Evolutionary conservation across 139 green algal species (phyloP).

Genomic region (Coccomyxa sp.): DNA sequence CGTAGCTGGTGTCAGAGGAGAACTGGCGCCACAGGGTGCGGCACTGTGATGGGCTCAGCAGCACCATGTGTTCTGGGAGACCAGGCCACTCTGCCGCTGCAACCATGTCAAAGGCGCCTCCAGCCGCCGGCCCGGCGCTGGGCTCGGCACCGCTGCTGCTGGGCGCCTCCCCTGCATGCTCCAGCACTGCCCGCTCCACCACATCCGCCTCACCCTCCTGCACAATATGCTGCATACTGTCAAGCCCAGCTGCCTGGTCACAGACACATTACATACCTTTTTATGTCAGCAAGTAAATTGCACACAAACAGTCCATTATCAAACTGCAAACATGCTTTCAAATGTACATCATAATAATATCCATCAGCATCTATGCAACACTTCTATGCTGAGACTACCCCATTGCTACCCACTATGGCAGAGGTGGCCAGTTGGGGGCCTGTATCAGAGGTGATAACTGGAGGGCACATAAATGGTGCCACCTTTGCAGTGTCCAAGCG

Average conservation of each 20-base stretch:
- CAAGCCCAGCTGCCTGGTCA: neutral
- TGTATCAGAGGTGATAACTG: neutral
- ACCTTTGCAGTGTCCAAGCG: conserved; percentile 3
- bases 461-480: neutral
- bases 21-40: conserved; percentile 72
- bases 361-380: too few relatives aligned
- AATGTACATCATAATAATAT: too few relatives aligned
- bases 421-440: too few relatives aligned
- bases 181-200: conserved; percentile 36
- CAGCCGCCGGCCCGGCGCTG: neutral
- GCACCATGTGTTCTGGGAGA: conserved; percentile 24
- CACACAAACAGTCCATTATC: too few relatives aligned
- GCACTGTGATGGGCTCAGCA: conserved; percentile 45
- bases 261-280: neutral
- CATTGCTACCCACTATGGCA: too few relatives aligned
- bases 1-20: conserved; percentile 48
- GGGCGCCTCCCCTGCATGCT: conserved; percentile 22
- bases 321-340: too few relatives aligned
- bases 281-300: too few relatives aligned
- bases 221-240: neutral
- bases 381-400: too few relatives aligned
- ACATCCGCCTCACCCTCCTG: conserved; percentile 9
- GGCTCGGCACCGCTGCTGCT: conserved; percentile 2
- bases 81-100: conserved; percentile 50
- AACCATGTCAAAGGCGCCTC: conserved; percentile 39